Evolutionary conservation across 306 rosid species (phyloP).

Genomic region (Glycine soja): DNA sequence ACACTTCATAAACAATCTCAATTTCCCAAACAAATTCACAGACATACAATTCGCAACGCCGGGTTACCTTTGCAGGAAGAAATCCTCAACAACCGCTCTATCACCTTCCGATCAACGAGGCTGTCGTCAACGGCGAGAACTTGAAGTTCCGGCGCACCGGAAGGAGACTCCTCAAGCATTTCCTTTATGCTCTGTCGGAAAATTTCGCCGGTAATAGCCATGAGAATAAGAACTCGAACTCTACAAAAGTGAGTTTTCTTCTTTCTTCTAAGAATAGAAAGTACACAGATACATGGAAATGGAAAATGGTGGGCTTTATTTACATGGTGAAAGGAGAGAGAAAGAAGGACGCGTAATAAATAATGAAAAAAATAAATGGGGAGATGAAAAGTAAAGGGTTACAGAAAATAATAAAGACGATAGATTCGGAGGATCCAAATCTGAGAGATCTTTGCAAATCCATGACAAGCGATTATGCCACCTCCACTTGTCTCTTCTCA

Average conservation of each 20-base stretch:
- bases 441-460: conserved; percentile 81
- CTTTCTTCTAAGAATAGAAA: background rate
- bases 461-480: conserved; percentile 50
- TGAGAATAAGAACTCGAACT: background rate
- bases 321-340: background rate
- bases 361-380: background rate
- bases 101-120: conserved; percentile 81
- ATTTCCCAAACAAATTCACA: background rate
- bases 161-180: conserved; percentile 44
- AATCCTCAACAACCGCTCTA: conserved; percentile 76
- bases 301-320: conserved; percentile 16
- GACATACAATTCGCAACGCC: background rate
- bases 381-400: conserved; percentile 1
- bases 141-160: conserved; percentile 58
- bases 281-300: background rate
- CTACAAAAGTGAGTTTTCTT: background rate
- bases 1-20: conserved; percentile 34
- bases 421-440: conserved; percentile 92
- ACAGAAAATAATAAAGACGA: conserved; percentile 61
- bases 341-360: background rate
- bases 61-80: conserved; percentile 84
- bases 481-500: conserved; percentile 65
- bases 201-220: conserved; percentile 61
- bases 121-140: conserved; percentile 97
- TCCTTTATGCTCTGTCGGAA: conserved; percentile 54